These are phyloP conservation scores for Pholiota adiposa DNA, from an alignment of 1,284 basidiomycete genomes.

Conservation along the genomic window DNA sequence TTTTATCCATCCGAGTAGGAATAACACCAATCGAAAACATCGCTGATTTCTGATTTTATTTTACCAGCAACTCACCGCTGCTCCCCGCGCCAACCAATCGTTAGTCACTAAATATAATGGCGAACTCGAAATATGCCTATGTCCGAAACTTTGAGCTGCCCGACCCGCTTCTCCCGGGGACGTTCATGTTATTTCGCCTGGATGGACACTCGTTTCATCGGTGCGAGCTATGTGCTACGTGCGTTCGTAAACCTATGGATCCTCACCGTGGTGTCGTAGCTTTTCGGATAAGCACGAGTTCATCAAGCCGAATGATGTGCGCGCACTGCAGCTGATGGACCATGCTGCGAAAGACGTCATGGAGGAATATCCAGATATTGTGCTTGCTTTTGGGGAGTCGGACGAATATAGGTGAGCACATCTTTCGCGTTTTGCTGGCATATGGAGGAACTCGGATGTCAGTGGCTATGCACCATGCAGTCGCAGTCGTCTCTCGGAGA, in stretches of 20 bases:
- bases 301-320: constrained; percentile 89
- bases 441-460: not conserved
- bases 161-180: constrained; percentile 84
- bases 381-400: constrained; percentile 93
- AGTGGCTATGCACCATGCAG: not conserved
- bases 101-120: constrained; percentile 55
- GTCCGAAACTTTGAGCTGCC: constrained; percentile 91
- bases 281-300: constrained; percentile 88
- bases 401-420: constrained; percentile 91
- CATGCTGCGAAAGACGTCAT: constrained; percentile 84
- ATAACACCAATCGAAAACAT: not conserved
- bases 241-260: not conserved
- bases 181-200: constrained; percentile 86
- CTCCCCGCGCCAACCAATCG: not conserved
- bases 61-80: not conserved
- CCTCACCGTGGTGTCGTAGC: constrained; percentile 44
- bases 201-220: constrained; percentile 97
- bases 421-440: not conserved
- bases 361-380: constrained; percentile 80
- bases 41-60: not conserved
- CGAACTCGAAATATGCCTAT: constrained; percentile 90
- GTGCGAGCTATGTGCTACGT: constrained; percentile 45
- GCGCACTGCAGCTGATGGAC: constrained; percentile 93
- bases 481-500: not conserved
- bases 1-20: not conserved